Evolutionary conservation across 2,329 filamentous ascomycete species (phyloP), one percentile per base, ranked within the genome.

Genomic region (Fusarium lateritium): DNA sequence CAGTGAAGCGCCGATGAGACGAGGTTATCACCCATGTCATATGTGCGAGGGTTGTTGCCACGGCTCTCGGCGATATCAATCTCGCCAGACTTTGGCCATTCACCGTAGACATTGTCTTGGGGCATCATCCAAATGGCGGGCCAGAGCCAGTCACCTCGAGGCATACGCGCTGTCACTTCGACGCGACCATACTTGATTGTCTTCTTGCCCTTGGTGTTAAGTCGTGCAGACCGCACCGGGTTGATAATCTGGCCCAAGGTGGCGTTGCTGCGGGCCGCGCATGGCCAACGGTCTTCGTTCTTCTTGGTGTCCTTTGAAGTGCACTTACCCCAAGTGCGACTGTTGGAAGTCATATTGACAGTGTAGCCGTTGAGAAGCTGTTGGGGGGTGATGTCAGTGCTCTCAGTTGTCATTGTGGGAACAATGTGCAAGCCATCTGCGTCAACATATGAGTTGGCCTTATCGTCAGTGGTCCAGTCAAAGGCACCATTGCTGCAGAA

Each of bases 71-170:
- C 78, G 56, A 87, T 84, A 72, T 87, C 85, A 58, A 87, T 87
- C 74, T 87, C 85, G 11, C 85, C 85, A 36, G 81, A 83, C 17
- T 77, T 73, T 3, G 85, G 85, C 85, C 85, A 87, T 17, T 73
- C 73, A 13, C 85, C 85, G 62, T 87, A 87, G 14, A 78, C 79
- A 10, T 75, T 75, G 52, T 82, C 76, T 65, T 81, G 77, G 8
- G 85, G 85, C 81, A 86, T 75, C 73, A 75, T 75, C 73, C 79
- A 81, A 46, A 83, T 81, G 40, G 82, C 83, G 65, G 79, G 85
- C 85, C 85, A 87, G 24, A 88, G 74, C 86, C 86, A 88, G 71
- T 87, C 84, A 6, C 86, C 85, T 34, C 75, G 75, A 8, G 86
- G 84, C 69, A 88, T 73, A 62, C 84, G 83, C 19, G 86, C 86